phyloP scores from a whole-genome alignment of 1,284 basidiomycete genomes.

The Trametes hirsuta region DNA sequence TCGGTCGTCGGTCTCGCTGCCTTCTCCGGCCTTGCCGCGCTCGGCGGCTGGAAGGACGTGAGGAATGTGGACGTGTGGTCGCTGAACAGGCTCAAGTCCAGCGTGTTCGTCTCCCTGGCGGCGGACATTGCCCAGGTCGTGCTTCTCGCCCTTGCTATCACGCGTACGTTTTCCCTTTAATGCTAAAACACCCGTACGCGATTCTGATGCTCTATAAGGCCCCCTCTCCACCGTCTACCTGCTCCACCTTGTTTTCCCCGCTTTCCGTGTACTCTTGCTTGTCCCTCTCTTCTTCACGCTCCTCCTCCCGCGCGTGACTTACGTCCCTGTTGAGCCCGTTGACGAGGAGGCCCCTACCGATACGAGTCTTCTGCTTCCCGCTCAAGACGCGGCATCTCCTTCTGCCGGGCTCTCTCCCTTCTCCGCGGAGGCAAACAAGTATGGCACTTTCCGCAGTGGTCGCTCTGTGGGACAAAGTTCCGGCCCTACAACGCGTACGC shows the following conservation, averaged over 20 bases:
- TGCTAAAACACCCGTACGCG: not conserved
- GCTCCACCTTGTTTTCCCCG: constrained; percentile 64
- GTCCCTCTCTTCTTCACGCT: constrained; percentile 60
- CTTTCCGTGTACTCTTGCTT: constrained; percentile 67
- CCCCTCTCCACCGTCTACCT: constrained; percentile 47
- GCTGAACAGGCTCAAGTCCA: constrained; percentile 56
- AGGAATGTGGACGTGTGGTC: constrained; percentile 74
- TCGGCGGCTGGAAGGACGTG: constrained; percentile 78
- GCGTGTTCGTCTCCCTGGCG: constrained; percentile 52
- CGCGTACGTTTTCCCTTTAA: constrained; percentile 32
- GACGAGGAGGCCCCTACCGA: constrained; percentile 48
- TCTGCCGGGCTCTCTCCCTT: constrained; percentile 53
- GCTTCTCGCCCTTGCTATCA: constrained; percentile 51
- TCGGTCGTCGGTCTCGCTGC: constrained; percentile 68
- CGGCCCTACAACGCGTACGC: constrained; percentile 58
- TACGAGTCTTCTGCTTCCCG: constrained; percentile 56
- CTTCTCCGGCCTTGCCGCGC: constrained; percentile 67
- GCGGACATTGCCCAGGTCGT: constrained; percentile 64
- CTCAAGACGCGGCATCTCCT: constrained; percentile 43
- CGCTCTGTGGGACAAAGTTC: constrained; percentile 55
- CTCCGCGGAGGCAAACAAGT: constrained; percentile 58
- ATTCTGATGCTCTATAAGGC: constrained; percentile 17
- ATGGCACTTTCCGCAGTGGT: constrained; percentile 70
- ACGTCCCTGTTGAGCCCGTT: constrained; percentile 50
- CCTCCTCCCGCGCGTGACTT: constrained; percentile 59